Evolutionary conservation across 2,329 filamentous ascomycete genomes (phyloP), one percentile per base, ranked within the genome.

Genomic region (Pseudomassariella vexata): DNA sequence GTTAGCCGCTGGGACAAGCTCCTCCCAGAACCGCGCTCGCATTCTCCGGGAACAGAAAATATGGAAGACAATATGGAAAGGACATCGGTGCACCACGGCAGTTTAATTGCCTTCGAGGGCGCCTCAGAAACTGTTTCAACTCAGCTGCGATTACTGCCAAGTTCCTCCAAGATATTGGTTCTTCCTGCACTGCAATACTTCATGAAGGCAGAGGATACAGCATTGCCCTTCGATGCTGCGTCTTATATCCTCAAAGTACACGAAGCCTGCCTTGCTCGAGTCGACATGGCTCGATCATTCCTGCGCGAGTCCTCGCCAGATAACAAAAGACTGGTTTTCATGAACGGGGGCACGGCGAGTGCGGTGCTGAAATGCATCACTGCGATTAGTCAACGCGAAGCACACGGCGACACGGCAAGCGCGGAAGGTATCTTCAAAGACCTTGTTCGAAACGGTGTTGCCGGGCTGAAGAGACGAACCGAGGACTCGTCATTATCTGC

Each of bases 81-180:
- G 20, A 33, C 45, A 31, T 42, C 42, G 19, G 38, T 47, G 18
- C 51, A 56, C 29, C 44, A 60, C 35, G 74, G 75, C 28, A 71
- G 64, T 47, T 54, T 81, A 32, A 63, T 82, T 32, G 73, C 76
- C 39, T 67, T 82, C 35, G 77, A 81, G 47, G 77, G 77, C 5
- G 62, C 72, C 19, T 45, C 55, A 16, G 68, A 77, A 27, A 57
- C 63, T 19, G 62, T 81, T 19, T 66, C 70, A 16, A 78, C 73
- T 4, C 77, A 82, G 44, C 56, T 81, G 23, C 68, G 68, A 28
- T 62, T 81, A 3, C 64, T 82, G 9, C 77, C 77, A 7, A 65
- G 63, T 4, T 80, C 74, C 2, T 55, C 69, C 1, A 70, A 78
- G 35, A 68, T 81, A 22, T 52, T 79, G 16, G 63, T 79, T 21